Percentiles rank a stretch among this genome's conserved stretches.
Conservation (phyloP, 2,329 filamentous ascomycete genomes). For the Xylaria sp. region DNA sequence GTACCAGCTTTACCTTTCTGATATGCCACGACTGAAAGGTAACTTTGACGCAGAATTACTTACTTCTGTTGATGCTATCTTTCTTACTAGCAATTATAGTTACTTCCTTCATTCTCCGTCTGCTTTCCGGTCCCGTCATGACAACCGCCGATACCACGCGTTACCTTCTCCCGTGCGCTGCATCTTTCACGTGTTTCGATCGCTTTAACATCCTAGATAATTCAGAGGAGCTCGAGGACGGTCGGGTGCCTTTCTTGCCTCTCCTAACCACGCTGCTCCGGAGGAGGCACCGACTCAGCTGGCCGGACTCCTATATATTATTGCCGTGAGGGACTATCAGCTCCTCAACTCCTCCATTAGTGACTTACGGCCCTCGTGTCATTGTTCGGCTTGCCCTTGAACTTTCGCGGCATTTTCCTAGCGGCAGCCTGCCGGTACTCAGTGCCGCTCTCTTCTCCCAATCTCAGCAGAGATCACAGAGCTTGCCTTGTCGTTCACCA, state of each 20-base stretch:
- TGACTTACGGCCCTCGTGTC: not conserved
- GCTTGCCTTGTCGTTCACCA: conserved; percentile 22
- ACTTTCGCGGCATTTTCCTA: too few species aligned
- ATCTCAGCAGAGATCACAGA: conserved; percentile 17
- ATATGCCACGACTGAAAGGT: not conserved
- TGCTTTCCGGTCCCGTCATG: not conserved
- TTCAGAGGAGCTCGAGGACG: conserved; percentile 10
- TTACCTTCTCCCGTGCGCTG: conserved; percentile 25
- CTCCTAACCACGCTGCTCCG: conserved; percentile 13
- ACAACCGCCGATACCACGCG: not conserved
- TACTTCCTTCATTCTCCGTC: not conserved
- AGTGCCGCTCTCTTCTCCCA: conserved; percentile 4
- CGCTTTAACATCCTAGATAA: conserved; percentile 27
- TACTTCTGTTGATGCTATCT: not conserved
- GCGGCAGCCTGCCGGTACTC: conserved; percentile 1
- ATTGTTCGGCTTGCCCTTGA: too few species aligned
- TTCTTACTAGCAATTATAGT: not conserved
- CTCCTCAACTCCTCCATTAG: conserved; percentile 14
- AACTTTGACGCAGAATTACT: not conserved
- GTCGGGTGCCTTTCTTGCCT: conserved; percentile 16
- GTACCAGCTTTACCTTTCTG: not conserved
- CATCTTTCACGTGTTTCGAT: conserved; percentile 23
- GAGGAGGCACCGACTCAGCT: conserved; percentile 9
- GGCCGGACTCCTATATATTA: conserved; percentile 22
- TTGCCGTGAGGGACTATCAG: conserved; percentile 28